Base-by-base conservation (phyloP, 768 basidiomycete genomes). In the Rhodotorula paludigena region DNA sequence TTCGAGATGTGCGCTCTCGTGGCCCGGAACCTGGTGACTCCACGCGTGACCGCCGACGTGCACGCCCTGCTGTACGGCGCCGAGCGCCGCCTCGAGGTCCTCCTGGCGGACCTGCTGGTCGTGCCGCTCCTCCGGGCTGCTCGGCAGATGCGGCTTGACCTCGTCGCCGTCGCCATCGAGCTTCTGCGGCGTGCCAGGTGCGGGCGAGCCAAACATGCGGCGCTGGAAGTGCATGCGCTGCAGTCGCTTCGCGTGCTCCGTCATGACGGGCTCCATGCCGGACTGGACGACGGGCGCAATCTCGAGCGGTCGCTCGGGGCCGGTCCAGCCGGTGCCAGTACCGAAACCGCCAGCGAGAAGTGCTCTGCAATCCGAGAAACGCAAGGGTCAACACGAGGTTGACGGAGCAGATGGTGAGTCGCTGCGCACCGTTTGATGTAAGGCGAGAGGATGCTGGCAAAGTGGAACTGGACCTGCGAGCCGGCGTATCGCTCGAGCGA, bases 331-430 rank as follows among this genome's bases (percentile, higher is more conserved):
- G 14, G 39, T 55, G n/a, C 90, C 89, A 28, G 82, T 82, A 14
- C 94, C 94, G 76, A 98, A 98, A 4, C 91, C 91, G 65, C 88
- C 93, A 8, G 92, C 90, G 54, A 91, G 80, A 41, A 93, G 83
- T 9, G 90, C 89, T 57, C 93, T 66, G 51, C 7, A 3, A 18
- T 28, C 25, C 11, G 3, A 5, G 25, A 48, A 28, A 25, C 5
- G 41, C 32, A 2, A 11, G 10, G 20, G 21, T 25, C 0, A 35
- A 41, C 25, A 39, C 7, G 39, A 32, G 51, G 32, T 15, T 15
- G 38, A 21, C 42, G 21, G 42, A 23, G 32, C 11, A 52, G 21
- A 25, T 10, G 33, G 33, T 14, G 52, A 25, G 12, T 21, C 2
- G 4, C 28, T 23, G 48, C 61, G 30, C 36, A 71, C 70, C 60